Percentiles rank a stretch among this genome's conserved stretches.
Evolutionary conservation across 805 yeast species (phyloP).

Genomic region (Candida sphagnicola): DNA sequence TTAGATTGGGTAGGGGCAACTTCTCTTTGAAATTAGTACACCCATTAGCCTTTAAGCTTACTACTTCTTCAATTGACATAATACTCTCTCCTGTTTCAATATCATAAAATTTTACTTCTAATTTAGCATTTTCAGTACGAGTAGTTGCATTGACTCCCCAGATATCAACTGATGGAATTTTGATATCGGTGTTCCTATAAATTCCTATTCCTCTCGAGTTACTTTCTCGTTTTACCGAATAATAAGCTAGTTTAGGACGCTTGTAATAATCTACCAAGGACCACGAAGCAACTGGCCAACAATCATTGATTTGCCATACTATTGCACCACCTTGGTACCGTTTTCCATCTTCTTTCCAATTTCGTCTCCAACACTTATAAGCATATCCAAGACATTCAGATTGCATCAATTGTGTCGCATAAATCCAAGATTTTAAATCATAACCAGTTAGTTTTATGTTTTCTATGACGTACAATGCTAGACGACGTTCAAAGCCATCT

Average conservation of each 20-base stretch:
- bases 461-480: constrained; percentile 44
- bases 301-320: constrained; percentile 54
- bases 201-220: constrained; percentile 30
- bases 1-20: constrained; percentile 10
- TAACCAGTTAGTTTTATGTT: constrained; percentile 34
- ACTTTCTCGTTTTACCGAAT: constrained; percentile 43
- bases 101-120: constrained; percentile 25
- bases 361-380: constrained; percentile 42
- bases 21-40: constrained; percentile 24
- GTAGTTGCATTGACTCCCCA: constrained; percentile 40
- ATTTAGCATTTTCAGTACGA: constrained; percentile 13
- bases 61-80: constrained; percentile 10
- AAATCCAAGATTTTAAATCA: constrained; percentile 41
- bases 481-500: constrained; percentile 42
- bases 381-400: constrained; percentile 47
- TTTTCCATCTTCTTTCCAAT: constrained; percentile 36
- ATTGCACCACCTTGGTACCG: constrained; percentile 43
- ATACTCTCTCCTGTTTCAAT: constrained; percentile 28
- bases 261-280: constrained; percentile 39
- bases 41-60: constrained; percentile 19
- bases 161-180: constrained; percentile 22
- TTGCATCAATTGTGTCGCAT: constrained; percentile 52
- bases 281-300: constrained; percentile 55
- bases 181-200: constrained; percentile 17
- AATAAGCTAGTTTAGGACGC: constrained; percentile 45